Evolutionary conservation across 2,329 filamentous ascomycete species (phyloP), one percentile per base, ranked within the genome.

Genomic region (Tolypocladium paradoxum): DNA sequence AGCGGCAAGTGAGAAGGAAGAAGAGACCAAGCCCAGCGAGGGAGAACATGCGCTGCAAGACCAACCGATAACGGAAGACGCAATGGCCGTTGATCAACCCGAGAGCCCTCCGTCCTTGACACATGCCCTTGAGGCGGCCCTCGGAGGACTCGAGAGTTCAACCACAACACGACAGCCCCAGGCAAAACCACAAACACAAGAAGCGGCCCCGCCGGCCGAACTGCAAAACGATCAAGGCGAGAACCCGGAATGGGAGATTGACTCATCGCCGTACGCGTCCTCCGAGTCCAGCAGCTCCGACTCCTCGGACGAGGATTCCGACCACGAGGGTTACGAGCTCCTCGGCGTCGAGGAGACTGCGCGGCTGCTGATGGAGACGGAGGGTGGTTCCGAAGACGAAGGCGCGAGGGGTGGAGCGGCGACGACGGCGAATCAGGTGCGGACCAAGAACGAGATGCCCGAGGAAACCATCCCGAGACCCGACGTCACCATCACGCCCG

Each of bases 261-360:
- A 92, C 62, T 90, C 87, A 1, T 88, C 85, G 0, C 87, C 87
- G 0, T 87, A 87, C 63, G 82, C 85, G 6, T 88, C 81, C 0
- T 78, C 76, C 0, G 76, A 81, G 16, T 81, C 78, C 5, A 77
- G 73, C 63, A 75, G 70, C 60, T 83, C 82, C 2, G 81, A 84
- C 56, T 79, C 78, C 38, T 81, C 78, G 50, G 78, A 82, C 53
- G 55, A 56, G 5, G 79, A 80, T 55, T 80, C 78, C 2, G 78
- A 71, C 40, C 67, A 80, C 51, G 83, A 83, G 55, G 81, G 80
- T 33, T 90, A 90, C 61, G 81, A 87, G 51, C 76, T 91, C 43
- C 75, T 96, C 1, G 85, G 85, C 52, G 81, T 90, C 2, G 89
- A 91, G 62, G 90, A 95, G 65, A 86, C 88, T 54, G 90, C 88